Evolutionary conservation across 495 filamentous ascomycete genomes (phyloP), one percentile per base, ranked within the genome.

Genomic region (Extremus antarcticus): DNA sequence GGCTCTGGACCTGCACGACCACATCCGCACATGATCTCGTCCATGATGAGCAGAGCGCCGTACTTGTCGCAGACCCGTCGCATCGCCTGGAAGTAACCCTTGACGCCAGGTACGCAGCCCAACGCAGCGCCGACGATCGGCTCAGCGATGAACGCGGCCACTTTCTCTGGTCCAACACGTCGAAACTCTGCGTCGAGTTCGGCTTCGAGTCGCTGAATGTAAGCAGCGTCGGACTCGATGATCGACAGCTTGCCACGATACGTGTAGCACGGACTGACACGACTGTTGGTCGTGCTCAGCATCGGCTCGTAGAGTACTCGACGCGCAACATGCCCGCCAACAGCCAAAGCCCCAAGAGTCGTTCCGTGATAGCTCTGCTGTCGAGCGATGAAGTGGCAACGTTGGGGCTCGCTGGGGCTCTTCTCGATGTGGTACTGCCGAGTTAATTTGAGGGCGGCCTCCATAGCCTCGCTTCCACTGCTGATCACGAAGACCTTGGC

Each of bases 141-240:
- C 63, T 94, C 88, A 1, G 81, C 81, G 25, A 92, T 70, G 57
- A 92, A 90, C 1, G 85, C 89, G 56, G 79, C 83, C 9, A 92
- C 86, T 1, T 71, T 88, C 1, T 83, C 72, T 0, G 85, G 80
- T 0, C 85, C 88, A 2, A 90, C 72, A 23, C 77, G 72, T 57
- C 80, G 73, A 61, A 95, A 90, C 59, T 89, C 84, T 1, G 75
- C 77, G 32, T 91, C 86, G 2, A 94, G 68, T 61, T 94, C 87
- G 9, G 74, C 64, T 0, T 75, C 77, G 50, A 86, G 73, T 63
- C 85, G 74, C 1, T 65, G 61, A 8, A 88, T 67, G 55, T 80
- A 82, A 8, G 61, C 51, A 13, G 64, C 60, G 16, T 61, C 62
- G 1, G 56, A 60, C 56, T 78, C 75, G 13, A 11, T 19, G 1